Evolutionary conservation across 805 yeast species (phyloP), one percentile per base, ranked within the genome.

Genomic region (Jamesozyma gamospora): DNA sequence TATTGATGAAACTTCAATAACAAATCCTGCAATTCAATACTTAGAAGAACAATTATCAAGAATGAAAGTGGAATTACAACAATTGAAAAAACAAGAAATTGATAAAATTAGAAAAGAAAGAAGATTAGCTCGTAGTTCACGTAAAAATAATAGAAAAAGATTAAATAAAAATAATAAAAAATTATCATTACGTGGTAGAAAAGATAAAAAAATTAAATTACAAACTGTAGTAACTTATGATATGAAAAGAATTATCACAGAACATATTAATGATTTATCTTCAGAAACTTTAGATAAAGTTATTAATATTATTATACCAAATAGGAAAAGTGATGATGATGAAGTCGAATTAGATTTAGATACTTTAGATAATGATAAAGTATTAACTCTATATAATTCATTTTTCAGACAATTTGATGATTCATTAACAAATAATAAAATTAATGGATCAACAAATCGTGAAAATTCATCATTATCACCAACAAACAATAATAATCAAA

Each of bases 331-430:
- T 12, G 51, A 70, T 43, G 90, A 86, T 52, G 97, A 90, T 42
- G 97, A 92, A 66, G 92, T 92, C 45, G 98, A 92, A 67, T 72
- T 92, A 44, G 98, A 92, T 62, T 82, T 92, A 79, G 96, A 92
- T 58, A 82, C 82, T 62, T 71, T 92, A 50, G 95, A 85, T 52
- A 86, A 85, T 48, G 67, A 75, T 32, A 88, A 96, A 1, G 72
- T 90, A 40, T 65, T 84, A 58, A 83, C 84, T 55, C 68, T 92
- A 46, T 90, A 87, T 70, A 80, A 82, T 58, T 83, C 81, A 51
- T 86, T 92, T 49, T 83, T 81, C 56, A 67, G 69, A 60, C 68
- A 66, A 55, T 61, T 56, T 48, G 58, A 54, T 35, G 47, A 51
- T 17, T 38, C 38, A 4, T 16, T 25, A 5, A 52, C 62, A 26